phyloP scores from a whole-genome alignment of 257 asterid species.

The Anisodus tanguticus region DNA sequence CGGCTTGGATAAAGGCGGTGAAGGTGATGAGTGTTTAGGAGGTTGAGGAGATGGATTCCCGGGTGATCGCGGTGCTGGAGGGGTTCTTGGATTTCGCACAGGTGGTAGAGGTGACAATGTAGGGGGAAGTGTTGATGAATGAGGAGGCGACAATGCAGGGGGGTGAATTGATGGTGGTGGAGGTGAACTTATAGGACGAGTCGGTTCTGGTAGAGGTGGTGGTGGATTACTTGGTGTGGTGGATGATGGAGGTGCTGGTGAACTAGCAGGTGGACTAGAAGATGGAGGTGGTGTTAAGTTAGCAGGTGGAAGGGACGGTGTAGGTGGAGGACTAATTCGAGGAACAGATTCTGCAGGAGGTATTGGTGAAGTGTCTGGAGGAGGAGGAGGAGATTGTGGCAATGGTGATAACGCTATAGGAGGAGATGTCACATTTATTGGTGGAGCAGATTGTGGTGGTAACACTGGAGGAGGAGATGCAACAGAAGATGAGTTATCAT shows the following conservation, averaged over 20 bases:
- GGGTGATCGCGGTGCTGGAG: constrained; percentile 32
- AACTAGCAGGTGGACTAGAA: constrained; percentile 27
- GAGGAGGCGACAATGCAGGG: constrained; percentile 29
- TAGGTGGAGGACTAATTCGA: neutral
- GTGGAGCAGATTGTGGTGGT: neutral
- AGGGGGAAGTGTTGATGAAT: constrained; percentile 25
- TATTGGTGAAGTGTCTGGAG: constrained; percentile 34
- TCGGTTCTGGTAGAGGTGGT: constrained; percentile 38
- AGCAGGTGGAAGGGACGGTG: too few relatives aligned
- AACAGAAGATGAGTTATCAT: constrained; percentile 17
- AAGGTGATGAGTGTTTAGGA: neutral
- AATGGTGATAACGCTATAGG: constrained; percentile 31
- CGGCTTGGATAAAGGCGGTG: too few relatives aligned
- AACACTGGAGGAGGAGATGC: neutral
- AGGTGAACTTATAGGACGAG: constrained; percentile 28
- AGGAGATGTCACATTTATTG: neutral
- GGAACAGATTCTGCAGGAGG: constrained; percentile 35
- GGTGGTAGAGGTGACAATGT: constrained; percentile 39
- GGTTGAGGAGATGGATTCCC: constrained; percentile 4
- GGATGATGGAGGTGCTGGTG: constrained; percentile 31
- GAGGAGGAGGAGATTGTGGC: constrained; percentile 21
- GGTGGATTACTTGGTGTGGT: constrained; percentile 18
- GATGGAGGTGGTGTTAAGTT: constrained; percentile 31
- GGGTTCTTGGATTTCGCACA: constrained; percentile 28
- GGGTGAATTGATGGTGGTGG: constrained; percentile 26